Evolutionary conservation across 345 rosid species (phyloP).

Genomic region (Microthlaspi erraticum): DNA sequence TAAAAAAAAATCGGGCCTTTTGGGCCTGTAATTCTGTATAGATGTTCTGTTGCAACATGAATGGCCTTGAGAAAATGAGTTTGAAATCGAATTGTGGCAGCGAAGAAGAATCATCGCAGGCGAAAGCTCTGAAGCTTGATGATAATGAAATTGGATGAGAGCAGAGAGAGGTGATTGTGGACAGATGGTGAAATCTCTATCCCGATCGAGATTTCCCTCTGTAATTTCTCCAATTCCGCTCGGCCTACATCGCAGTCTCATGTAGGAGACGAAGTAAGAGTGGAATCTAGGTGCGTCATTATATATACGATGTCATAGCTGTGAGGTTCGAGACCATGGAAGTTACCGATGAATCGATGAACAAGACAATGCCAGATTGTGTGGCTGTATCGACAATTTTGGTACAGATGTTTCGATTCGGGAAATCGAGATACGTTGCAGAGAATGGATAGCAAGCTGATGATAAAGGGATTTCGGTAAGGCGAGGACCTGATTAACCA

Average conservation of each 20-base stretch:
- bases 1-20: not conserved
- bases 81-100: not conserved
- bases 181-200: too few relatives aligned
- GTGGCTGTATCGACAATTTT: not conserved
- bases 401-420: not conserved
- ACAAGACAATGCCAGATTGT: not conserved
- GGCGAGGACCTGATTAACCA: not conserved
- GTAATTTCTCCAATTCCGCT: not conserved
- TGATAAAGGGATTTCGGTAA: not conserved
- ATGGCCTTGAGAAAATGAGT: not conserved
- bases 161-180: too few relatives aligned
- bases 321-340: not conserved
- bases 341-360: not conserved
- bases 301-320: not conserved
- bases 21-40: not conserved
- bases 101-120: not conserved
- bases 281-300: not conserved
- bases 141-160: not conserved
- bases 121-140: not conserved
- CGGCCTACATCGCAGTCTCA: not conserved
- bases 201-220: not conserved
- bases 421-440: not conserved
- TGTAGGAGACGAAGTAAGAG: not conserved
- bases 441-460: slow-evolving; percentile 1
- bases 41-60: not conserved